A percentile compares a stretch with the other conserved stretches of the same genome.
phyloP scores from a whole-genome alignment of 345 rosid species.

The Hibiscus syriacus region DNA sequence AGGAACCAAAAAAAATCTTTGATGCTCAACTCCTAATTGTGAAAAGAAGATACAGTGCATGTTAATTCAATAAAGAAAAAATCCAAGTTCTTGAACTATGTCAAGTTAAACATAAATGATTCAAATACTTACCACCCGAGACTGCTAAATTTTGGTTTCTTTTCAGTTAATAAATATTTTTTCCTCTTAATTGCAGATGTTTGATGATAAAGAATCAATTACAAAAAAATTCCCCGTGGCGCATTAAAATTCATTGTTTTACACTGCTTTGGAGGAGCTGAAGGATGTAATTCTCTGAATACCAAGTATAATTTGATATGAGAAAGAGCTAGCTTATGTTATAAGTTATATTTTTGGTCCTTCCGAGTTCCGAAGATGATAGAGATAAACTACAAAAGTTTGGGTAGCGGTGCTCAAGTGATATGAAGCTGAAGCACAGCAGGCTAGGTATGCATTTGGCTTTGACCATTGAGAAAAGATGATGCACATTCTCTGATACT shows the following conservation, averaged over 20 bases:
- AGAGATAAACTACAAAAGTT: conserved; percentile 11
- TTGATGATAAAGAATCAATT: conserved; percentile 15
- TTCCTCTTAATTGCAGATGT: conserved; percentile 27
- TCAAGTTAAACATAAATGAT: no score
- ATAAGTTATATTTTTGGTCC: conserved; percentile 8
- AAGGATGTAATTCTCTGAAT: not conserved
- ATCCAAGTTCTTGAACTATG: no score
- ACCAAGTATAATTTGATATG: not conserved
- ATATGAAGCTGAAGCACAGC: conserved; percentile 10
- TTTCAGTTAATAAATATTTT: not conserved
- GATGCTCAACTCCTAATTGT: not conserved
- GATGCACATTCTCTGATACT: conserved; percentile 5
- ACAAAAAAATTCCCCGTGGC: not conserved
- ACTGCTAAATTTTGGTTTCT: no score
- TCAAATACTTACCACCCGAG: no score
- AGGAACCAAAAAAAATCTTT: not conserved
- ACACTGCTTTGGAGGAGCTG: conserved; percentile 16
- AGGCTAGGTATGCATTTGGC: conserved; percentile 14
- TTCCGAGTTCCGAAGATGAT: conserved; percentile 3
- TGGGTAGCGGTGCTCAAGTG: conserved; percentile 8
- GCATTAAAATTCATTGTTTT: not conserved
- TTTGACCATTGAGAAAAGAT: conserved; percentile 1
- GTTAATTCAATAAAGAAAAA: not conserved
- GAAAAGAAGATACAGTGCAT: not conserved
- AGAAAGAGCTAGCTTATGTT: not conserved